Base-by-base conservation (phyloP, 768 basidiomycete species). In the Tylopilus subfusipes region DNA sequence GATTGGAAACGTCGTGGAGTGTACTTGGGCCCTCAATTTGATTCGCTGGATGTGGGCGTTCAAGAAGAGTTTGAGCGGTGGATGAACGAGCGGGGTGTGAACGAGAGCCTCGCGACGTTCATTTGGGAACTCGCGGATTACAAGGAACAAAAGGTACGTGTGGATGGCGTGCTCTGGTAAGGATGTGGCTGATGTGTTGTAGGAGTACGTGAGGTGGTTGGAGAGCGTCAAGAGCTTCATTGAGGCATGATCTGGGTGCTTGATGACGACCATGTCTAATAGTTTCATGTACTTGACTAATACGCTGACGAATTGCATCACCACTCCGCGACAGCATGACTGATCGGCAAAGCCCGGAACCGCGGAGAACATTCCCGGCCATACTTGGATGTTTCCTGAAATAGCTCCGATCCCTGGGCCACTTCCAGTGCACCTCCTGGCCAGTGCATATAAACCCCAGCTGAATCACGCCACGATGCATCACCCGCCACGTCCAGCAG, bases 201-300 rank as follows among this genome's bases (percentile, higher is more conserved):
- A 94, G 93, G 95, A 98, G 75, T 98, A 98, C 73, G 82, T 93
- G 64, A 78, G 76, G 60, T 98, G 95, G 95, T 75, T 98, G 64
- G 73, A 80, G 62, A 84, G 83, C 62, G 85, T 96, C 71, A 88
- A 91, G 79, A 68, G 66, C 21, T 98, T 97, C 66, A 74, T 98
- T 57, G 90, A 95, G 33, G 75, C 76, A 25, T 84, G 72, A 49
- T 2, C n/a, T 38, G 18, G 19, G n/a, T n/a, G n/a, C 11, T 33
- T 11, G 31, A 33, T 27, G 25, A 27, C 7, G 25, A 27, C 25
- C 25, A 27, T 33, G 31, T 39, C n/a, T 39, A 39, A 21, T 12
- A 18, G 36, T 42, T n/a, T 29, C 29, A 34, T 31, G 50, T 51
- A 55, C 39, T 22, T 54, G 34, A 54, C 45, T 53, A 50, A 49